Evolutionary conservation across 257 asterid genomes (phyloP).

Genomic region (Dorcoceras hygrometricum): DNA sequence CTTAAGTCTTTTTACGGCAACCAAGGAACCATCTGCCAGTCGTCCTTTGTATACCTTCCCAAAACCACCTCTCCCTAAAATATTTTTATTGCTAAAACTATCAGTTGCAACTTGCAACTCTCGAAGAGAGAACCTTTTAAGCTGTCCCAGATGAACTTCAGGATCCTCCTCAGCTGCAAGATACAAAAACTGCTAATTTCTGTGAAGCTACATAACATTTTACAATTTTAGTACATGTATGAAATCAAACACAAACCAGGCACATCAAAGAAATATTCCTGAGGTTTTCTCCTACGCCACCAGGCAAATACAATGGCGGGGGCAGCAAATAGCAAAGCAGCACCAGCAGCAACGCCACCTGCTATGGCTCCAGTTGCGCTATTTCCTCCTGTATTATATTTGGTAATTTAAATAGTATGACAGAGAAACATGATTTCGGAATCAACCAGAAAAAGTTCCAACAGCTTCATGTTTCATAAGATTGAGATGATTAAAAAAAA

Average conservation of each 20-base stretch:
- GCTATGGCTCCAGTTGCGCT: conserved; percentile 57
- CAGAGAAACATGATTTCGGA: background rate
- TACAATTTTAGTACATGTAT: background rate
- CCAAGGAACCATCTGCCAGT: conserved; percentile 47
- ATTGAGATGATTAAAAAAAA: background rate
- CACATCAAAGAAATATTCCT: conserved; percentile 55
- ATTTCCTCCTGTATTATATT: conserved; percentile 36
- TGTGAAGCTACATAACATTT: background rate
- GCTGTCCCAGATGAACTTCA: conserved; percentile 60
- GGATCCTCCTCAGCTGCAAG: conserved; percentile 61
- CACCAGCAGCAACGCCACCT: conserved; percentile 66
- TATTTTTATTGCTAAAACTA: conserved; percentile 52
- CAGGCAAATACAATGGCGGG: conserved; percentile 62
- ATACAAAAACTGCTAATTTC: conserved; percentile 5
- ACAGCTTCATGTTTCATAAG: background rate
- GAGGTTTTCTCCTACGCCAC: conserved; percentile 65
- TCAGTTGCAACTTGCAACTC: conserved; percentile 59
- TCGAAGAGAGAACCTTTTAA: conserved; percentile 49
- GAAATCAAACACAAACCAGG: conserved; percentile 39
- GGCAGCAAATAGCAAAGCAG: conserved; percentile 57
- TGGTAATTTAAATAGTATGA: background rate
- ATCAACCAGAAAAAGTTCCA: background rate
- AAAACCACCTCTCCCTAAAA: conserved; percentile 59
- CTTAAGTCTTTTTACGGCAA: conserved; percentile 55
- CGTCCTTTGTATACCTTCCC: conserved; percentile 61